Percentiles rank a stretch among this genome's conserved stretches.
Evolutionary conservation across 164 flowering plant species (phyloP).

Genomic region (Euptelea pleiosperma): DNA sequence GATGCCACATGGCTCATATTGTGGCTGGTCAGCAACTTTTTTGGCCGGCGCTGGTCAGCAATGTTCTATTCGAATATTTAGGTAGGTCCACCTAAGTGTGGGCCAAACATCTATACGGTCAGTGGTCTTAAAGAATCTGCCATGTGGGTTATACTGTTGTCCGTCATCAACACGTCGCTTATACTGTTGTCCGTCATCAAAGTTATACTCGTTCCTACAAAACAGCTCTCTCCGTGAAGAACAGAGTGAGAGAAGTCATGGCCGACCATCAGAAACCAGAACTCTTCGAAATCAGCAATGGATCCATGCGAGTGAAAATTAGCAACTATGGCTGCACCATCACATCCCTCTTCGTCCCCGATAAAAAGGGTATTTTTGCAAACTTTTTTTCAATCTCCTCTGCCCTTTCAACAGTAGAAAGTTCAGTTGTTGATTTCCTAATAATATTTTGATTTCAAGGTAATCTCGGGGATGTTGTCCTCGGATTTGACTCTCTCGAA

Average conservation of each 20-base stretch:
- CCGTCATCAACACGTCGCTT: no score
- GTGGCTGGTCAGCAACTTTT: no score
- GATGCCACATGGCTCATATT: no score
- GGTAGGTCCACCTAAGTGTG: no score
- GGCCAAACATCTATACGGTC: no score
- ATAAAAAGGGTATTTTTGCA: slow-evolving; percentile 47
- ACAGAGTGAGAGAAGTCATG: slow-evolving; percentile 13
- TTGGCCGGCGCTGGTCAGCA: no score
- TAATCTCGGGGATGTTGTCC: slow-evolving; percentile 51
- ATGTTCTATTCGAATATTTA: no score
- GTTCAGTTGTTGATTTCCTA: background rate
- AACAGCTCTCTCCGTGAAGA: no score
- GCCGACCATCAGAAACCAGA: slow-evolving; percentile 29
- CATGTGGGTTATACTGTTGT: no score
- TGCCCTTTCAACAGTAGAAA: background rate
- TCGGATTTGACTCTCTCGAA: slow-evolving; percentile 57
- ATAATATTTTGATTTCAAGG: slow-evolving; percentile 25
- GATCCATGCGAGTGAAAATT: slow-evolving; percentile 65
- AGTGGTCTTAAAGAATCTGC: no score
- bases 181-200: no score
- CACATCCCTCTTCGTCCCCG: slow-evolving; percentile 72
- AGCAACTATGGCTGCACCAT: slow-evolving; percentile 79
- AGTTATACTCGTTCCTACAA: no score
- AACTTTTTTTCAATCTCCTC: background rate
- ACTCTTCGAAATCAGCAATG: slow-evolving; percentile 83